Evolutionary conservation across 2,329 filamentous ascomycete species (phyloP).

Genomic region (Cladosporium sp.): DNA sequence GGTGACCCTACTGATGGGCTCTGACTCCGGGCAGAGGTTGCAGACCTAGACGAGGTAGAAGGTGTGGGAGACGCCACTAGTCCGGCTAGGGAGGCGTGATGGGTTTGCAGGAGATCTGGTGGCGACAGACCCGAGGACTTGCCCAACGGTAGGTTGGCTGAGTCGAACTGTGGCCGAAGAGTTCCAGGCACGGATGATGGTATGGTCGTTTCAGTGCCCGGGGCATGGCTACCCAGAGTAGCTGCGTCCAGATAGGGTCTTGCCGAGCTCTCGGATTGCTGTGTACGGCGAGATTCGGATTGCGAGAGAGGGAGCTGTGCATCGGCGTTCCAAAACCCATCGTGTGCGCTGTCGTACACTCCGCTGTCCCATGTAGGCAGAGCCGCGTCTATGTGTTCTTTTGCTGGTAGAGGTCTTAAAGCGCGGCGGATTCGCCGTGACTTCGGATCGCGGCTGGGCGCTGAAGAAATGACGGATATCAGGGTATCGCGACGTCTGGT

Average conservation of each 20-base stretch:
- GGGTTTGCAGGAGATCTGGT: not conserved
- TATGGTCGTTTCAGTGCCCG: not conserved
- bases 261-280: not conserved
- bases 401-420: not conserved
- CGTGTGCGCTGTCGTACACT: not conserved
- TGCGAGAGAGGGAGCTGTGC: not conserved
- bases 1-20: not conserved
- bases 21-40: not conserved
- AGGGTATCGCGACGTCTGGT: slow-evolving; percentile 1
- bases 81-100: not conserved
- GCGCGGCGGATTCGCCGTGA: not conserved
- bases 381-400: not conserved
- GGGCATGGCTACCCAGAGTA: not conserved
- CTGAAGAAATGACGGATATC: not conserved
- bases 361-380: not conserved
- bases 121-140: not conserved
- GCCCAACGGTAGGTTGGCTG: not conserved
- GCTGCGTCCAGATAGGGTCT: not conserved
- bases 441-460: not conserved
- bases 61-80: not conserved
- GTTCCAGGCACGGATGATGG: not conserved
- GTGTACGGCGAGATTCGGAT: not conserved
- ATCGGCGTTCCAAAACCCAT: not conserved
- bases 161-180: not conserved
- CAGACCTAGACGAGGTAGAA: not conserved